phyloP scores from a whole-genome alignment of 148 eudicot genomes.

The Rhododendron molle region DNA sequence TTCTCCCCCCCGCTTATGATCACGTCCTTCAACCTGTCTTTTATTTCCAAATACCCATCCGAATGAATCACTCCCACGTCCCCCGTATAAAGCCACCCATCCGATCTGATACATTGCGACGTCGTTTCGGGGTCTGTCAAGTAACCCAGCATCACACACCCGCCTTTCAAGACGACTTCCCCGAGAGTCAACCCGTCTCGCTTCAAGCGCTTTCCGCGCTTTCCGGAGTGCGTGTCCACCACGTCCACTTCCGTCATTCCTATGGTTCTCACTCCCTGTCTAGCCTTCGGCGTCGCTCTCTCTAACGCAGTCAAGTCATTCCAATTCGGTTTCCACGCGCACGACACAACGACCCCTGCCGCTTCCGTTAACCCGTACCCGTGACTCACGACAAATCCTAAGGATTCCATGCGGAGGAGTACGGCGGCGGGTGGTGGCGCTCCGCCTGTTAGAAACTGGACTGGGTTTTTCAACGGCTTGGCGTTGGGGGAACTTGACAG shows the following conservation, averaged over 20 bases:
- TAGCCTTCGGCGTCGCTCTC: not conserved
- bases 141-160: constrained; percentile 1
- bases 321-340: not conserved
- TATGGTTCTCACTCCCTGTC: not conserved
- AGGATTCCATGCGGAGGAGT: not conserved
- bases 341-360: not conserved
- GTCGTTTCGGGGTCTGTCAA: not conserved
- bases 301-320: not conserved
- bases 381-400: not conserved
- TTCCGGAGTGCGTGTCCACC: not conserved
- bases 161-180: not conserved
- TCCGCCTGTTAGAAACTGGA: not conserved
- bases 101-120: not conserved
- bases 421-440: not conserved
- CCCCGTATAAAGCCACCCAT: not conserved
- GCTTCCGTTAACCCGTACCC: not conserved
- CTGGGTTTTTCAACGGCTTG: not conserved
- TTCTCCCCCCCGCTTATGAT: not conserved
- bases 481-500: not conserved
- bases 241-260: not conserved
- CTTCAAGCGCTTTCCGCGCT: not conserved
- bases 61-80: not conserved
- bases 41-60: not conserved
- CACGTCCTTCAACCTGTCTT: not conserved
- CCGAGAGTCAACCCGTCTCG: not conserved